A percentile compares a stretch with the other conserved stretches of the same genome.
Conservation (phyloP, 1,284 basidiomycete species). For the Trametes pubescens region DNA sequence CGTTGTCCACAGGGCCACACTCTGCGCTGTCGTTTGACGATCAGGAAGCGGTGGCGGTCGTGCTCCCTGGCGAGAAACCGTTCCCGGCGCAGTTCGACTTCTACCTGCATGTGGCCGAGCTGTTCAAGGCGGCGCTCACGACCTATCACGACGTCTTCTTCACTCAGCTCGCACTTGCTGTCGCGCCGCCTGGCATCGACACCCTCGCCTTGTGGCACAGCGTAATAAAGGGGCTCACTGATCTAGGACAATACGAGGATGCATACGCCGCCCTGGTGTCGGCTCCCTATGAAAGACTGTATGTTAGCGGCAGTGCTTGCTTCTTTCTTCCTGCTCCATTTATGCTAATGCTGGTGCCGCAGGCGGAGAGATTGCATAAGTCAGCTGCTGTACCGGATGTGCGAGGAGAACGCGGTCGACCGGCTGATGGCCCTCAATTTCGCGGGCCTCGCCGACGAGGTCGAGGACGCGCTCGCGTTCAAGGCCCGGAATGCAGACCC, state of each 20-base stretch:
- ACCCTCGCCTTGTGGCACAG: slow-evolving; percentile 77
- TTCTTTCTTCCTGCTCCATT: slow-evolving; percentile 7
- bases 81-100: slow-evolving; percentile 74
- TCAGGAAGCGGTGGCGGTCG: slow-evolving; percentile 62
- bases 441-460: slow-evolving; percentile 84
- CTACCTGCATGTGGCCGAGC: slow-evolving; percentile 77
- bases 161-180: slow-evolving; percentile 80
- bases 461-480: slow-evolving; percentile 91
- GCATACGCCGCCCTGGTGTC: slow-evolving; percentile 84
- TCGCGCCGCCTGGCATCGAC: slow-evolving; percentile 60
- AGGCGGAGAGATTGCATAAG: slow-evolving; percentile 85
- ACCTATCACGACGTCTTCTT: slow-evolving; percentile 76
- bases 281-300: slow-evolving; percentile 81
- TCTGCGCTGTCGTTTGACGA: slow-evolving; percentile 66
- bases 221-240: slow-evolving; percentile 80
- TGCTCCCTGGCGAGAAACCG: slow-evolving; percentile 67
- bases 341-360: slow-evolving; percentile 21
- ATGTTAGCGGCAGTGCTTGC: slow-evolving; percentile 46
- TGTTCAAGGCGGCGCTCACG: slow-evolving; percentile 71
- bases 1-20: slow-evolving; percentile 54
- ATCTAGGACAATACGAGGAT: slow-evolving; percentile 81
- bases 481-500: slow-evolving; percentile 96
- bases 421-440: slow-evolving; percentile 88
- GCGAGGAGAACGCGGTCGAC: slow-evolving; percentile 86
- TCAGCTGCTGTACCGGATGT: slow-evolving; percentile 91